phyloP scores from a whole-genome alignment of 768 basidiomycete species.

The Russula ochroleuca region DNA sequence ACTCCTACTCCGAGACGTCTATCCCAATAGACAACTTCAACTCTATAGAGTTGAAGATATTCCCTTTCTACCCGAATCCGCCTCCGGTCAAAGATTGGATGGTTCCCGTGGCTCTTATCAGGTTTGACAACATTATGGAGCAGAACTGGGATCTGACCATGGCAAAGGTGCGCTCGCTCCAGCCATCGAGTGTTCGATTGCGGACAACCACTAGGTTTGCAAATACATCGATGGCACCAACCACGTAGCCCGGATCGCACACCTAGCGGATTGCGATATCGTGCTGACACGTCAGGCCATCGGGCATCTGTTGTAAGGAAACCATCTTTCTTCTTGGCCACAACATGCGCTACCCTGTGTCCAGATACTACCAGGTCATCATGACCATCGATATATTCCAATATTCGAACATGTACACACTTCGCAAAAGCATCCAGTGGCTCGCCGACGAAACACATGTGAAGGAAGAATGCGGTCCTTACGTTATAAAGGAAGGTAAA shows the following conservation, averaged over 20 bases:
- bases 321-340: neutral
- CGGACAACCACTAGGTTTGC: slow-evolving; percentile 50
- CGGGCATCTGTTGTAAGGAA: slow-evolving; percentile 80
- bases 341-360: neutral
- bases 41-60: slow-evolving; percentile 92
- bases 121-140: slow-evolving; percentile 73
- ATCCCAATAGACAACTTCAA: slow-evolving; percentile 90
- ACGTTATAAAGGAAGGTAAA: slow-evolving; percentile 74
- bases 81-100: slow-evolving; percentile 89
- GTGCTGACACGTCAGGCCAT: slow-evolving; percentile 80
- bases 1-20: slow-evolving; percentile 95
- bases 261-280: slow-evolving; percentile 85
- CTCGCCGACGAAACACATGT: slow-evolving; percentile 83
- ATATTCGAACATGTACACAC: slow-evolving; percentile 95
- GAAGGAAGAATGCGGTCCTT: slow-evolving; percentile 85
- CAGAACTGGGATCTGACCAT: slow-evolving; percentile 97
- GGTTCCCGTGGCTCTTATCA: slow-evolving; percentile 87
- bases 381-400: slow-evolving; percentile 98
- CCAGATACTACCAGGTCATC: slow-evolving; percentile 93
- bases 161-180: slow-evolving; percentile 54
- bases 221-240: slow-evolving; percentile 85
- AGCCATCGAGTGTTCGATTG: slow-evolving; percentile 9
- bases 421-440: slow-evolving; percentile 82
- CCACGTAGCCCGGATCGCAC: slow-evolving; percentile 86
- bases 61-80: slow-evolving; percentile 96